These are phyloP conservation scores for Penicillium glabrum DNA, from an alignment of 2,329 filamentous ascomycete species.

Conservation along the genomic window DNA sequence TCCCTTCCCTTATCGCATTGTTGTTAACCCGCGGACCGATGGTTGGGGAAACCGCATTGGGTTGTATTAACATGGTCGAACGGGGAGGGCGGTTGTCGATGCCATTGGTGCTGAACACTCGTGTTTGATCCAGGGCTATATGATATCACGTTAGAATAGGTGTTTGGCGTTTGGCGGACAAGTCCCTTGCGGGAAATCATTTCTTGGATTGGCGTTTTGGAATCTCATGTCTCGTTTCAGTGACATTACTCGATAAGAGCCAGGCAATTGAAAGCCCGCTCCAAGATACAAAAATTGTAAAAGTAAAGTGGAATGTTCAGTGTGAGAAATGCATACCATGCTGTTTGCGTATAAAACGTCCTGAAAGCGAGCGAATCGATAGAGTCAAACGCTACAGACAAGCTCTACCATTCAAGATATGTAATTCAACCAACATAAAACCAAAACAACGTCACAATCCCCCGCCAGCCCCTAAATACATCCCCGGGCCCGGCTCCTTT, in stretches of 20 bases:
- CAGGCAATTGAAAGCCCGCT: neutral
- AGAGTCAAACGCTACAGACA: constrained; percentile 1
- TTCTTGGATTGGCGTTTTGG: neutral
- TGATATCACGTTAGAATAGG: neutral
- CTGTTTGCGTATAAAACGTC: neutral
- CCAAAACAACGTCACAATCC: neutral
- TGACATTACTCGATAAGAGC: neutral
- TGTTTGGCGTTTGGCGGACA: neutral
- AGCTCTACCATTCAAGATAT: constrained; percentile 12
- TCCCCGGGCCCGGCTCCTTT: constrained; percentile 4
- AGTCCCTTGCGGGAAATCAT: neutral
- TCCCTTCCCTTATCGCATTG: constrained; percentile 92
- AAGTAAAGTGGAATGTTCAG: neutral
- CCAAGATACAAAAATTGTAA: neutral
- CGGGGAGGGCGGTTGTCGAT: neutral
- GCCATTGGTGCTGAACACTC: neutral
- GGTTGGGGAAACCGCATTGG: constrained; percentile 79
- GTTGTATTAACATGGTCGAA: constrained; percentile 56
- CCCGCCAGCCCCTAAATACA: neutral
- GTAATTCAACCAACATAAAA: constrained; percentile 8
- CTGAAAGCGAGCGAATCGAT: neutral
- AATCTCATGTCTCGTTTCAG: neutral
- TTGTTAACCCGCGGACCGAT: constrained; percentile 78
- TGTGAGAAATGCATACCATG: neutral
- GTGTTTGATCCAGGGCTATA: neutral